Conservation (phyloP, 2,329 filamentous ascomycete genomes). For the Monilinia fructigena region DNA sequence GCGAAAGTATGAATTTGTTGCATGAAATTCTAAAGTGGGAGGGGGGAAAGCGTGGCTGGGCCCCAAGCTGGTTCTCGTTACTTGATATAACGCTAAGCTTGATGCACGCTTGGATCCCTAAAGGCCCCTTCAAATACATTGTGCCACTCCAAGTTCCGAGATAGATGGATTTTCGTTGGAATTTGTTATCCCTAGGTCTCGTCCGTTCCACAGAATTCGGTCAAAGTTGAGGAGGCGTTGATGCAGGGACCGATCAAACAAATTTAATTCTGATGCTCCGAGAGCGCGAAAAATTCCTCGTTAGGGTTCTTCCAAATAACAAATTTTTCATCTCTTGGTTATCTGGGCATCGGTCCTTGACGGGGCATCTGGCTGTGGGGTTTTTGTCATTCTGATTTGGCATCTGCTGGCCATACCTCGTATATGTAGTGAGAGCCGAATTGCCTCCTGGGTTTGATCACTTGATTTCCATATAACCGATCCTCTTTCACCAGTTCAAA, state of each 20-base stretch:
- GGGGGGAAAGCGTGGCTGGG: not conserved
- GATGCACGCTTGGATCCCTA: conserved; percentile 5
- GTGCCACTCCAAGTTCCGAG: not conserved
- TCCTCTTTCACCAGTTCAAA: conserved; percentile 16
- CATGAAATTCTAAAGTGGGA: not conserved
- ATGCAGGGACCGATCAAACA: conserved; percentile 1
- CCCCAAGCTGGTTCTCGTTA: not conserved
- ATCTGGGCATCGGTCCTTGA: not conserved
- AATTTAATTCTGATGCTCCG: not conserved
- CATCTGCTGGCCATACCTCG: conserved; percentile 14
- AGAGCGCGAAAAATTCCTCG: not conserved
- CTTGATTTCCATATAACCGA: not conserved
- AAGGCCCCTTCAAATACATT: not conserved
- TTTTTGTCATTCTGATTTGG: not conserved
- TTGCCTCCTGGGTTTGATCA: not conserved
- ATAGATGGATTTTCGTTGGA: too few species aligned
- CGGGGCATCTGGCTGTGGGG: not conserved
- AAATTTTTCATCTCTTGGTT: not conserved
- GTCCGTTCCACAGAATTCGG: not conserved
- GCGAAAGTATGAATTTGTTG: not conserved
- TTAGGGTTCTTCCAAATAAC: not conserved
- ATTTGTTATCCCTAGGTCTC: not conserved
- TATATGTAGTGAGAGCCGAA: conserved; percentile 18
- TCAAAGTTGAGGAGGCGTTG: not conserved
- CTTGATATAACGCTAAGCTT: not conserved